Evolutionary conservation across 495 filamentous ascomycete species (phyloP), one percentile per base, ranked within the genome.

Genomic region (Neurospora pannonica): DNA sequence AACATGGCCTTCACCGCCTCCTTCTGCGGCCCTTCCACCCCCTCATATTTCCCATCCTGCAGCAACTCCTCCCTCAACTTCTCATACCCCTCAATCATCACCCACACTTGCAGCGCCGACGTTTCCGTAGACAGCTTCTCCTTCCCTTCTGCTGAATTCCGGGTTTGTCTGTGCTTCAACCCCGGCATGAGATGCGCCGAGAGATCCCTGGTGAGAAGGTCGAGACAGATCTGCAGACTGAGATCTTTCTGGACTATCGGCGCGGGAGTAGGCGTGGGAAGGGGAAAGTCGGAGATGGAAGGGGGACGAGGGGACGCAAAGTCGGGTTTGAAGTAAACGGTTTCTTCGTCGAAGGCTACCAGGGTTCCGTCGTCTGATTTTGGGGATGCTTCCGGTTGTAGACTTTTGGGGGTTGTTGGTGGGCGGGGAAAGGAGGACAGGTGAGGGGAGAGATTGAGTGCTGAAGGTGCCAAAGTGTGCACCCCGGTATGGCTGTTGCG

Each of bases 31-130:
- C 28, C 15, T 3, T 2, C 42, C 54, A 76, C 69, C 71, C 80
- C 78, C 54, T 77, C 78, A 13, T 54, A 48, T 2, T 38, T 42
- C 0, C 76, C 70, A 6, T 73, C 76, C 46, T 77, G 77, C 1
- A 76, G 70, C 5, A 86, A 36, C 71, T 82, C 79, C 31, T 85
- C 83, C 34, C 82, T 75, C 71, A 87, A 60, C 70, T 80, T 76
- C 75, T 86, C 85, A 71, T 87, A 87, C 38, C 84, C 84, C 75
- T 86, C 84, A 69, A 87, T 87, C 85, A 87, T 86, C 19, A 83
- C 80, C 83, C 83, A 85, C 10, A 88, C 88, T 84, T 80, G 90
- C 82, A 82, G 85, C 80, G 83, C 89, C 83, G 80, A 89, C 75
- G 77, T 89, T 84, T 83, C 81, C 5, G 74, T 76, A 1, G 77